Percentiles rank a stretch among this genome's conserved stretches.
Evolutionary conservation across 768 basidiomycete genomes (phyloP).

Genomic region (Krasilnikovozyma curviuscula): DNA sequence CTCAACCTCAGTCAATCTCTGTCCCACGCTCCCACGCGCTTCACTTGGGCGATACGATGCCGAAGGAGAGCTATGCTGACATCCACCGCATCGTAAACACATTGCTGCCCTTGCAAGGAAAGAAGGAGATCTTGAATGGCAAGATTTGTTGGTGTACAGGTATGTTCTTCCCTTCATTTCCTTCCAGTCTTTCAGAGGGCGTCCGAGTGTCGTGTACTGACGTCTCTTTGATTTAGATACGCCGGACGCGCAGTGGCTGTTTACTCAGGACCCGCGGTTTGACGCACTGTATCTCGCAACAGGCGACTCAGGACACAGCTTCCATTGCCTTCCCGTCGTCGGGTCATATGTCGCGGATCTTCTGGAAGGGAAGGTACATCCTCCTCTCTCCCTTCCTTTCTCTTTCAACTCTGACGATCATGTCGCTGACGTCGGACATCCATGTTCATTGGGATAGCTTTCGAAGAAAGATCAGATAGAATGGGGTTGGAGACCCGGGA

Average conservation of each 20-base stretch:
- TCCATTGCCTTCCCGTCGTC: slow-evolving; percentile 21
- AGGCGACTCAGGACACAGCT: slow-evolving; percentile 16
- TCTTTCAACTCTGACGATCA: not conserved
- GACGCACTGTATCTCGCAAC: slow-evolving; percentile 20
- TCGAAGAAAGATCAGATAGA: slow-evolving; percentile 2
- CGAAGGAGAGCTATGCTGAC: slow-evolving; percentile 15
- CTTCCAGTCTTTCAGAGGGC: not conserved
- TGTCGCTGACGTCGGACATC: slow-evolving; percentile 13
- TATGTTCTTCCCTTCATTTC: not conserved
- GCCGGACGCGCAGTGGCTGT: slow-evolving; percentile 19
- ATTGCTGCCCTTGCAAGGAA: slow-evolving; percentile 18
- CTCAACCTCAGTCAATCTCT: slow-evolving; percentile 12
- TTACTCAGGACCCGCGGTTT: slow-evolving; percentile 21
- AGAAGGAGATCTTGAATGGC: slow-evolving; percentile 15
- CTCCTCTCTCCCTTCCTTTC: not conserved
- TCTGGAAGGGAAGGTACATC: slow-evolving; percentile 19
- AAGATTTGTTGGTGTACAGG: slow-evolving; percentile 24
- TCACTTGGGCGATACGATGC: slow-evolving; percentile 24
- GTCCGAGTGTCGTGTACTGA: not conserved
- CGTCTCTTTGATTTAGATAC: slow-evolving; percentile 14
- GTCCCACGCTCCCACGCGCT: slow-evolving; percentile 24
- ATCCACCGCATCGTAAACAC: slow-evolving; percentile 18
- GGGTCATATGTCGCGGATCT: slow-evolving; percentile 21
- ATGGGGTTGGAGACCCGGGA: slow-evolving; percentile 10
- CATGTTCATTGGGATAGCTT: not conserved